These are phyloP conservation scores for Suaeda aralocaspica DNA, from an alignment of 148 eudicot species.

Conservation along the genomic window DNA sequence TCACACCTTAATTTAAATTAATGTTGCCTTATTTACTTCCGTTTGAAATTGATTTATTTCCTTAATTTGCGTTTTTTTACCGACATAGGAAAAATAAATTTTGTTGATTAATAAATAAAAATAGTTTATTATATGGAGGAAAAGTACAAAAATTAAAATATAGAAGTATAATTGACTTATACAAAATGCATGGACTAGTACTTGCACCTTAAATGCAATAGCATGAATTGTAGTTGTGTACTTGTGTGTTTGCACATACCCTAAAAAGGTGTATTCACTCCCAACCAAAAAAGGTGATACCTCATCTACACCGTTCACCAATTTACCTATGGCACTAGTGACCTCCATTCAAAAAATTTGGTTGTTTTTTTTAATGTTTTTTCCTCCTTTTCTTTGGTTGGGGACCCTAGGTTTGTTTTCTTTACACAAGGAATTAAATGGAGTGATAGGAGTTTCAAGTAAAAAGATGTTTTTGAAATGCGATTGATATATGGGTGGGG, in stretches of 20 bases:
- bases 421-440: too few species aligned
- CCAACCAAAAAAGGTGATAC: background rate
- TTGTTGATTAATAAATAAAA: background rate
- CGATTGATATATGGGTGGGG: too few species aligned
- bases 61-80: background rate
- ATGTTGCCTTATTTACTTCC: background rate
- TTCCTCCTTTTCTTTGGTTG: background rate
- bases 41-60: background rate
- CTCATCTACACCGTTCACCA: constrained; percentile 15
- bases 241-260: background rate
- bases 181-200: too few species aligned
- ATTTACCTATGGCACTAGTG: background rate
- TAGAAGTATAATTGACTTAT: too few species aligned
- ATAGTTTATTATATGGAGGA: background rate
- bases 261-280: constrained; percentile 16
- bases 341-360: background rate
- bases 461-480: too few species aligned
- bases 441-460: too few species aligned
- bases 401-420: background rate
- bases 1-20: too few species aligned
- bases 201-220: background rate
- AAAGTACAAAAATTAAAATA: background rate
- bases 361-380: background rate
- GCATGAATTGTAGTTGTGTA: constrained; percentile 21
- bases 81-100: constrained; percentile 11